A percentile compares a stretch with the other conserved stretches of the same genome.
Conservation (phyloP, 2,329 filamentous ascomycete genomes). For the Colletotrichum cuscutae region DNA sequence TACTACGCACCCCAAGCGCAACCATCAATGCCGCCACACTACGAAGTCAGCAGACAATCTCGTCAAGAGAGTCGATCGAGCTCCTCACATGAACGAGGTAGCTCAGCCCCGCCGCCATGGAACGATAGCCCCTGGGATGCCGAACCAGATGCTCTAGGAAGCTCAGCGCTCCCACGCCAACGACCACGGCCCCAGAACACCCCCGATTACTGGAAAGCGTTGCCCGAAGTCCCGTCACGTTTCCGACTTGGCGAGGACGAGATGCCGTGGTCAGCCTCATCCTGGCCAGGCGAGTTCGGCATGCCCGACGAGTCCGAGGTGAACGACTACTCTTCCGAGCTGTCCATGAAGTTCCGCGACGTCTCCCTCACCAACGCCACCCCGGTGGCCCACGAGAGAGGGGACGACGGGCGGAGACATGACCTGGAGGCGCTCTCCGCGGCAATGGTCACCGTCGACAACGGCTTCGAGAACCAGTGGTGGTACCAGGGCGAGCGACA, state of each 20-base stretch:
- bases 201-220: conserved; percentile 51
- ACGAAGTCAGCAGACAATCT: conserved; percentile 26
- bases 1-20: conserved; percentile 33
- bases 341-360: conserved; percentile 33
- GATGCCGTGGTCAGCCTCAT: conserved; percentile 57
- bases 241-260: conserved; percentile 59
- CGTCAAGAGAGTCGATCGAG: conserved; percentile 36
- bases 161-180: conserved; percentile 40
- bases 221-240: conserved; percentile 51
- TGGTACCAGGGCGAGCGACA: conserved; percentile 59
- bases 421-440: conserved; percentile 61
- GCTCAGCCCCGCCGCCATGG: conserved; percentile 60
- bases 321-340: conserved; percentile 26
- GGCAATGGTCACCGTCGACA: conserved; percentile 67
- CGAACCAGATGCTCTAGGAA: conserved; percentile 42
- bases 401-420: conserved; percentile 22
- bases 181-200: conserved; percentile 34
- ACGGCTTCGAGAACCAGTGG: conserved; percentile 68
- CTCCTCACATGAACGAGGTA: conserved; percentile 55
- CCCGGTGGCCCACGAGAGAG: neutral
- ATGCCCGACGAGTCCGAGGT: conserved; percentile 21
- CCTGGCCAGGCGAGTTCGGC: conserved; percentile 42
- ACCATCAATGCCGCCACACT: conserved; percentile 27
- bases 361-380: conserved; percentile 5
- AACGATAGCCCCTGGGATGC: conserved; percentile 60